Evolutionary conservation across 352 stramenopile genomes (phyloP).

Genomic region (Pythium pectinolyticum): DNA sequence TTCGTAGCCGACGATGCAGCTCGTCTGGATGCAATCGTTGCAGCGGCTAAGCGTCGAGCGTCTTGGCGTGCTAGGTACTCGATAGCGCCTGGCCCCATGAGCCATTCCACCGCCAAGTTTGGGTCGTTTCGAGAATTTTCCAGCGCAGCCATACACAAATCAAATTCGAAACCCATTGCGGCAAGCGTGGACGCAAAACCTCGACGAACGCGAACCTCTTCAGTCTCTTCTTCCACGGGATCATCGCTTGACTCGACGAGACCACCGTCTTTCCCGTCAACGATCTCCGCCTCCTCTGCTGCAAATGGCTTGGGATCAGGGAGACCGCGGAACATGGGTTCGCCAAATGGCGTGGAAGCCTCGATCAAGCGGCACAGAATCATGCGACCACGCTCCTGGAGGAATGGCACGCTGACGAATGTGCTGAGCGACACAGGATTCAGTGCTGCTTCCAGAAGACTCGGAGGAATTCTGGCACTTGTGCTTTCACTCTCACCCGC

Average conservation of each 20-base stretch:
- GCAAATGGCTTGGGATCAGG: slow-evolving; percentile 50
- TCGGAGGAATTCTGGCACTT: slow-evolving; percentile 35
- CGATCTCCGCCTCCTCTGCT: background rate
- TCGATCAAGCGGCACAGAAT: slow-evolving; percentile 85
- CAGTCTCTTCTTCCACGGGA: slow-evolving; percentile 70
- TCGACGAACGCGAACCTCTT: slow-evolving; percentile 66
- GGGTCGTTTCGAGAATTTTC: slow-evolving; percentile 82
- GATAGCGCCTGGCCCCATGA: slow-evolving; percentile 74
- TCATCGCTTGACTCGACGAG: slow-evolving; percentile 43
- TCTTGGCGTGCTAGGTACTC: slow-evolving; percentile 76
- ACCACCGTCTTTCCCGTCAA: background rate
- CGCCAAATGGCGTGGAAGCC: slow-evolving; percentile 71
- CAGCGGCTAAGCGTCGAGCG: slow-evolving; percentile 49
- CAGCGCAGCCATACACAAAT: slow-evolving; percentile 82
- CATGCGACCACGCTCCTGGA: slow-evolving; percentile 83
- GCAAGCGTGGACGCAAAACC: slow-evolving; percentile 81
- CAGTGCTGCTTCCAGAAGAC: slow-evolving; percentile 59
- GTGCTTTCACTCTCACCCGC: background rate
- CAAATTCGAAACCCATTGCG: slow-evolving; percentile 89
- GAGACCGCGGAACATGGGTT: slow-evolving; percentile 76
- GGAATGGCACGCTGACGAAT: slow-evolving; percentile 71
- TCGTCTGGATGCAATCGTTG: slow-evolving; percentile 36
- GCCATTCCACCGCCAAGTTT: slow-evolving; percentile 83
- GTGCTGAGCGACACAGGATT: slow-evolving; percentile 61
- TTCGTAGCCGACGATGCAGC: slow-evolving; percentile 14